phyloP scores from a whole-genome alignment of 2,329 filamentous ascomycete genomes.

The Decorospora gaudefroyi region DNA sequence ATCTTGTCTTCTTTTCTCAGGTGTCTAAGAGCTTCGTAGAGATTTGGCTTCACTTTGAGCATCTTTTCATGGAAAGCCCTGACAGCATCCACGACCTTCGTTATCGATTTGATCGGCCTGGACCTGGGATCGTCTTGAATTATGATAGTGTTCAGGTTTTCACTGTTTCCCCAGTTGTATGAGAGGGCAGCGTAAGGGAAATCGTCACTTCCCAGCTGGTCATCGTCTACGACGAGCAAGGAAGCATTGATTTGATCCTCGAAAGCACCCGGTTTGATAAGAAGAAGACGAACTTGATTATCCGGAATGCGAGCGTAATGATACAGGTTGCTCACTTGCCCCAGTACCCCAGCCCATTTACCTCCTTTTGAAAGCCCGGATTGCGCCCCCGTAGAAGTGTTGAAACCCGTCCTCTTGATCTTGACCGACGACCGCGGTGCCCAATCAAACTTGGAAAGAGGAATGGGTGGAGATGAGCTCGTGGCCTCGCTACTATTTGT shows the following conservation, averaged over 20 bases:
- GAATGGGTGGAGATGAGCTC: background rate
- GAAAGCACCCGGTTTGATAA: background rate
- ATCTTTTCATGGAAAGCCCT: too few species aligned
- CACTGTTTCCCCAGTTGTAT: too few species aligned
- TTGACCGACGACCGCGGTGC: background rate
- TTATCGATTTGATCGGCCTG: too few species aligned
- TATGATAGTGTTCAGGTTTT: too few species aligned
- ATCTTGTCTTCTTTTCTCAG: too few species aligned
- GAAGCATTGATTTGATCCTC: background rate
- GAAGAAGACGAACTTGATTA: background rate
- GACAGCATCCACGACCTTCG: too few species aligned
- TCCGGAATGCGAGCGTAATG: background rate
- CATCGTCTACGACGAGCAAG: background rate
- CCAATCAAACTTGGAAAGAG: background rate
- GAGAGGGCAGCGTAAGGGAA: background rate
- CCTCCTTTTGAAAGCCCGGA: background rate
- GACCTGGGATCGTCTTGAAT: too few species aligned
- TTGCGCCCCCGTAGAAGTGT: background rate
- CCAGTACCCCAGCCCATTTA: background rate
- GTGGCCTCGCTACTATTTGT: too few species aligned
- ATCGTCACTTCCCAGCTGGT: background rate
- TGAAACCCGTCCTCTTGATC: background rate
- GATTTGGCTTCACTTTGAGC: too few species aligned
- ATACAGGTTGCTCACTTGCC: background rate
- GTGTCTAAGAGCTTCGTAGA: too few species aligned